These are phyloP conservation scores for Malus hybrid DNA, from an alignment of 331 rosid genomes.

Conservation along the genomic window DNA sequence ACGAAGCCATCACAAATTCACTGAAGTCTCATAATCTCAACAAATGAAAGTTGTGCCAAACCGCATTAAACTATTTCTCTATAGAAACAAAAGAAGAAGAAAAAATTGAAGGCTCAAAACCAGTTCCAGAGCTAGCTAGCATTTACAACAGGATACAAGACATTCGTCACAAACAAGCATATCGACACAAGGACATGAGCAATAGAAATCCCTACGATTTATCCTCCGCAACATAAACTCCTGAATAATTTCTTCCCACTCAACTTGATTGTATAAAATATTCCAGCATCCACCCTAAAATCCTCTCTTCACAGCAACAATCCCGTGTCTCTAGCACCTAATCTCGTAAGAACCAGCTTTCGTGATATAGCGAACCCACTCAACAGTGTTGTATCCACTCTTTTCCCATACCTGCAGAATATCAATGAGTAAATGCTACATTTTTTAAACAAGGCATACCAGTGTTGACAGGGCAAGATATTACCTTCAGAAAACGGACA, in stretches of 20 bases:
- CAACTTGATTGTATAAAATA: slow-evolving; percentile 5
- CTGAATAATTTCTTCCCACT: not conserved
- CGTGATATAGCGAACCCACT: slow-evolving; percentile 94
- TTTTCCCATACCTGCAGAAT: slow-evolving; percentile 86
- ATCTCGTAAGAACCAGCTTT: slow-evolving; percentile 88
- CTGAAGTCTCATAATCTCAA: not conserved
- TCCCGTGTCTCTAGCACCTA: slow-evolving; percentile 55
- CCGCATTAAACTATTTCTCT: not conserved
- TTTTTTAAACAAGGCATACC: not conserved
- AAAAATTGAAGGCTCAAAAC: not conserved
- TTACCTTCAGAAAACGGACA: slow-evolving; percentile 93
- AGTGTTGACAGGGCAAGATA: not conserved
- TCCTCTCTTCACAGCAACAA: slow-evolving; percentile 3
- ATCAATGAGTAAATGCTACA: slow-evolving; percentile 1
- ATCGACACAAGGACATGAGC: slow-evolving; percentile 14
- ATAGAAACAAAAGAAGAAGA: not conserved
- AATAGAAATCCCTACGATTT: slow-evolving; percentile 10
- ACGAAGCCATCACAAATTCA: not conserved
- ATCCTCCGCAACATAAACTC: slow-evolving; percentile 2
- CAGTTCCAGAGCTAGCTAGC: slow-evolving; percentile 20
- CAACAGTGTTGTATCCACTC: slow-evolving; percentile 94
- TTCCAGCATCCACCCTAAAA: slow-evolving; percentile 22
- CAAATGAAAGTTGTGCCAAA: not conserved
- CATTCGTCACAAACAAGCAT: slow-evolving; percentile 19
- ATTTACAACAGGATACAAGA: slow-evolving; percentile 22